Conservation (phyloP, 148 eudicot genomes). For the Chenopodium suecicum region DNA sequence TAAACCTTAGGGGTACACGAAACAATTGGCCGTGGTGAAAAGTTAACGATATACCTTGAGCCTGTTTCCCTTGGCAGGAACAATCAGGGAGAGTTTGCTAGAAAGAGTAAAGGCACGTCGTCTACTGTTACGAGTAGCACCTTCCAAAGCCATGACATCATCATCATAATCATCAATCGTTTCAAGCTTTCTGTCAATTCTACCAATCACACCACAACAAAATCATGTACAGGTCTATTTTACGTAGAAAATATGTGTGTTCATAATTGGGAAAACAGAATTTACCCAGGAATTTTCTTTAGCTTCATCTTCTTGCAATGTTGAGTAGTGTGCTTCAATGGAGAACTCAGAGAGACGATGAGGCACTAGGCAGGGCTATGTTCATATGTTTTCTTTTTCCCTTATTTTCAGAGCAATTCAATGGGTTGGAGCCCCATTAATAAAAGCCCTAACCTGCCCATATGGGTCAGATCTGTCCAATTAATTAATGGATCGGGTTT, state of each 20-base stretch:
- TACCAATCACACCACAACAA: conserved; percentile 4
- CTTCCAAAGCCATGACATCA: conserved; percentile 52
- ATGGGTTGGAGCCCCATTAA: too few relatives aligned
- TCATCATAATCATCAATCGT: conserved; percentile 84
- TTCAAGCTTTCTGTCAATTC: conserved; percentile 58
- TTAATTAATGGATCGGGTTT: too few relatives aligned
- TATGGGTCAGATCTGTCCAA: too few relatives aligned
- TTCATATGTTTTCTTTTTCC: too few relatives aligned
- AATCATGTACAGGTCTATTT: neutral
- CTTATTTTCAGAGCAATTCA: too few relatives aligned
- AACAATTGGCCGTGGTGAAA: too few relatives aligned
- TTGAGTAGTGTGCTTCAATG: too few relatives aligned
- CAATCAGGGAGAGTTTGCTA: conserved; percentile 46
- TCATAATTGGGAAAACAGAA: neutral
- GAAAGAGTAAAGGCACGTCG: conserved; percentile 27
- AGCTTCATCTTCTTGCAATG: conserved; percentile 31
- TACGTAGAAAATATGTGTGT: neutral
- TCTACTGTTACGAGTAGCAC: conserved; percentile 32
- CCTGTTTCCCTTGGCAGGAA: conserved; percentile 38
- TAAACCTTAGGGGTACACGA: too few relatives aligned
- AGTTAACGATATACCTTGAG: conserved; percentile 36
- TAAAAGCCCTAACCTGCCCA: too few relatives aligned
- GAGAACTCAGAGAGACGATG: too few relatives aligned
- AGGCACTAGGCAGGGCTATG: too few relatives aligned
- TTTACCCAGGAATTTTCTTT: conserved; percentile 56